Conservation (phyloP, 2,329 filamentous ascomycete species). For the Penicillium concentricum region DNA sequence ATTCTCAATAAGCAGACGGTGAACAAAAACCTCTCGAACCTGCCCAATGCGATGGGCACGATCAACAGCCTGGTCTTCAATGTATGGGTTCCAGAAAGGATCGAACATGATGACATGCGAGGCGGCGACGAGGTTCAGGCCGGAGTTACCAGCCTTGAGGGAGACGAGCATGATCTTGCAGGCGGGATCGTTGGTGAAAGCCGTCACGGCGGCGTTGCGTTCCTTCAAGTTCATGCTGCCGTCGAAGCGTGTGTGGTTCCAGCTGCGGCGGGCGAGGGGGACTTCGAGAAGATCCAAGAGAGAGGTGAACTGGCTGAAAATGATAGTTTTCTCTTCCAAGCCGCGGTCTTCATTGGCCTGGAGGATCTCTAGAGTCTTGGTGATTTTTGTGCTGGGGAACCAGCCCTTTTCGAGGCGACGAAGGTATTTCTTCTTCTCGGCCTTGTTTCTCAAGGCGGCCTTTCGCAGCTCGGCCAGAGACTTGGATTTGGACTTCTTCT, state of each 20-base stretch:
- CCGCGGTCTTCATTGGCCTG: constrained; percentile 48
- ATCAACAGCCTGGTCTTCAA: constrained; percentile 89
- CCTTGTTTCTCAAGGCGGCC: constrained; percentile 62
- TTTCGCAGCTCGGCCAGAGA: constrained; percentile 67
- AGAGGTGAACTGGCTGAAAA: constrained; percentile 80
- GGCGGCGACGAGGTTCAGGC: constrained; percentile 79
- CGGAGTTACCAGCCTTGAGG: constrained; percentile 78
- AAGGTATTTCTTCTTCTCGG: constrained; percentile 68
- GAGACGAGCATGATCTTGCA: constrained; percentile 73
- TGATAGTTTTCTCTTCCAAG: constrained; percentile 70
- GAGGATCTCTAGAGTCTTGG: constrained; percentile 66
- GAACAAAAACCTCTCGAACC: constrained; percentile 68
- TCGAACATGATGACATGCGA: constrained; percentile 87
- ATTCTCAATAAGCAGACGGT: constrained; percentile 71
- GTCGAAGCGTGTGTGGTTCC: constrained; percentile 69
- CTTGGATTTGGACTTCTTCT: constrained; percentile 50
- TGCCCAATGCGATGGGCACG: constrained; percentile 88
- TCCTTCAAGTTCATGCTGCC: constrained; percentile 68
- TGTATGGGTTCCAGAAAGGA: constrained; percentile 92
- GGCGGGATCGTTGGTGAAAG: constrained; percentile 62
- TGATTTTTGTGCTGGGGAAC: constrained; percentile 73
- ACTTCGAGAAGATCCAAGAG: constrained; percentile 76
- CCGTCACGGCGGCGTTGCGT: constrained; percentile 65
- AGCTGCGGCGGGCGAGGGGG: constrained; percentile 59
- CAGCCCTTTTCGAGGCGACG: constrained; percentile 66